Conservation (phyloP, 2,329 filamentous ascomycete genomes). For the Neonectria sp. region DNA sequence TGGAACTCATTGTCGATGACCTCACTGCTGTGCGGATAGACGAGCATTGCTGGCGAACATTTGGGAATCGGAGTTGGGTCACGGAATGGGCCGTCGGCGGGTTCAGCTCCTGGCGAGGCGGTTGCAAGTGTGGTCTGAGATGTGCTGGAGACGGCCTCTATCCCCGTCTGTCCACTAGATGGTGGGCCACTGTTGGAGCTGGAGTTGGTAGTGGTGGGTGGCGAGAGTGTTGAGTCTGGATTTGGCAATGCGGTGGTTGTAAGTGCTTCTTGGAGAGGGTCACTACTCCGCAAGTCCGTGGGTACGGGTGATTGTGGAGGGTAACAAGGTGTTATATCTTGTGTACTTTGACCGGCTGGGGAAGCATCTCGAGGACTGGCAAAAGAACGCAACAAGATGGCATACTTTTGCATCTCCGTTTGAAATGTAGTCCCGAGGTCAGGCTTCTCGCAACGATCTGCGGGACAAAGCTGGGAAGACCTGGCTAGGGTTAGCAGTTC, state of each 20-base stretch:
- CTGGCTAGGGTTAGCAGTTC: not conserved
- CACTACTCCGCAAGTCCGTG: not conserved
- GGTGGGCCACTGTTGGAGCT: not conserved
- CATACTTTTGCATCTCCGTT: not conserved
- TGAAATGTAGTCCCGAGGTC: too few species aligned
- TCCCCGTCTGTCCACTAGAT: not conserved
- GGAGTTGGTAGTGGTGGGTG: not conserved
- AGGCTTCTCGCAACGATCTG: too few species aligned
- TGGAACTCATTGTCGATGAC: not conserved
- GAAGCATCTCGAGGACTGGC: not conserved
- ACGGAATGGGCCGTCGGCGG: not conserved
- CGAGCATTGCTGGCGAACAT: not conserved
- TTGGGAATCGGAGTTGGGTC: not conserved
- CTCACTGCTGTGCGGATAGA: conserved; percentile 3
- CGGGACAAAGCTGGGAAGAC: not conserved
- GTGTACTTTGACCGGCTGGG: too few species aligned
- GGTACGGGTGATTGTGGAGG: too few species aligned
- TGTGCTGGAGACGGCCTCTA: not conserved
- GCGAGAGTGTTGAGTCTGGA: not conserved
- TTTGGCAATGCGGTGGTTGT: not conserved
- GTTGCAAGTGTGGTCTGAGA: not conserved
- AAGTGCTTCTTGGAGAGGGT: not conserved
- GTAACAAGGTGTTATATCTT: too few species aligned
- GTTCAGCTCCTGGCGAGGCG: not conserved
- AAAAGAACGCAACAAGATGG: not conserved